Evolutionary conservation across 2,329 filamentous ascomycete species (phyloP), one percentile per base, ranked within the genome.

Genomic region (Sclerotiophoma versabilis): DNA sequence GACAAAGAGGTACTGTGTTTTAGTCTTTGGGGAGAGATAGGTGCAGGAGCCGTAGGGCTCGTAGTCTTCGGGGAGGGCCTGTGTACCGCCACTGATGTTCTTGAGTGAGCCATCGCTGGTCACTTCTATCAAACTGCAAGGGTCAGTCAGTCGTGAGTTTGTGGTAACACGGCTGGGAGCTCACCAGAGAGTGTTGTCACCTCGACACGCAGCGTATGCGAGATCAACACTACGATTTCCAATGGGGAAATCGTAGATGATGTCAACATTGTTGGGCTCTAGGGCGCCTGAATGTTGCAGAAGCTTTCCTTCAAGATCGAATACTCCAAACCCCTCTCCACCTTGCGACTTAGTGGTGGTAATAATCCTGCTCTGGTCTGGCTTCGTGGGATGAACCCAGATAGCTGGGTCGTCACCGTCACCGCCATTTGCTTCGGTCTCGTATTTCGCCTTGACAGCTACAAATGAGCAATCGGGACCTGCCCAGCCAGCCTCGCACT

Each of bases 231-330:
- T 78, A 3, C 77, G 73, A 14, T 76, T 66, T 1, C 80, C 80
- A 0, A 76, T 71, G 4, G 74, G 61, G 39, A 84, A 80, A 9
- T 74, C 75, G 47, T 83, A 83, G 34, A 84, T 81, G 22, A 84
- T 74, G 44, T 84, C 82, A 0, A 84, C 81, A 30, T 84, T 84
- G 55, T 84, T 83, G 0, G 82, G 82, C 48, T 84, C 73, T 1
- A 73, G 75, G 0, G 80, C 80, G 0, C 65, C 52, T 6, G 81
- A 69, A 3, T 75, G 73, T 60, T 83, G 80, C 0, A 83, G 52
- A 2, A 80, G 66, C 22, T 79, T 81, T 0, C 82, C 81, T 8
- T 71, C 67, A 1, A 84, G 64, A 48, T 83, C 78, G 27, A 81
- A 84, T 0, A 83, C 79, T 0, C 72, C 76, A 4, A 84, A 73